These are phyloP conservation scores for Straminergon stramineum DNA, from an alignment of 225 moss, liverwort and hornwort genomes.

Conservation along the genomic window DNA sequence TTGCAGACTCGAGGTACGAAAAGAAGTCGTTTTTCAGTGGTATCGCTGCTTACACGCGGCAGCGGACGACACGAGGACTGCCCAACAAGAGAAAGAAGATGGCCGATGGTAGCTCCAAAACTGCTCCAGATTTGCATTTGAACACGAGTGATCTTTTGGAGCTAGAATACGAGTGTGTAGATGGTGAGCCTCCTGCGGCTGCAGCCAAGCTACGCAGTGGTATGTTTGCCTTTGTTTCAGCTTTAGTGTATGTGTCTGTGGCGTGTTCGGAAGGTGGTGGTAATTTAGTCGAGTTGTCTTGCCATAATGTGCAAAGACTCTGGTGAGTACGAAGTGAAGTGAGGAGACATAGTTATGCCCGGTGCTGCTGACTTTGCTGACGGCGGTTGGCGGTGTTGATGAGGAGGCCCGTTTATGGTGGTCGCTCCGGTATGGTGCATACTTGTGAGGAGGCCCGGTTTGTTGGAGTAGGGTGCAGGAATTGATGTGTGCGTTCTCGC, in stretches of 20 bases:
- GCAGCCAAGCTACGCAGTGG: conserved; percentile 99
- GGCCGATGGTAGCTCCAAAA: conserved; percentile 41
- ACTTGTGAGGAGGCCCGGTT: neutral
- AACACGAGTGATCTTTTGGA: conserved; percentile 75
- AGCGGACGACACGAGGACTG: conserved; percentile 79
- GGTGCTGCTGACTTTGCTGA: neutral
- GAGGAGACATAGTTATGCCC: neutral
- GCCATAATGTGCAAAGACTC: neutral
- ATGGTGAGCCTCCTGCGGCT: conserved; percentile 98
- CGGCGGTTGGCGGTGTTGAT: neutral
- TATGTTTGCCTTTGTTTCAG: conserved; percentile 36
- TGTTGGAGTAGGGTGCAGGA: neutral
- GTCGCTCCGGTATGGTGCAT: neutral
- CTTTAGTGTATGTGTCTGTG: neutral
- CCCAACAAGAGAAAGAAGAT: conserved; percentile 75
- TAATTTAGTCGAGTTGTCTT: neutral
- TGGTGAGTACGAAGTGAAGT: neutral
- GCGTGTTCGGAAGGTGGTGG: neutral
- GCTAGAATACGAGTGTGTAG: conserved; percentile 79
- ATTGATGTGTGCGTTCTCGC: neutral
- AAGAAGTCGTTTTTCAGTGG: conserved; percentile 68
- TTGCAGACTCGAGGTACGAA: conserved; percentile 65
- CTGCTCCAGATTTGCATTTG: conserved; percentile 63
- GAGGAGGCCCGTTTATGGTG: neutral
- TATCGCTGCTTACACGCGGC: conserved; percentile 72